Base-by-base conservation (phyloP, 2,329 filamentous ascomycete genomes). In the Coniochaeta pulveracea region DNA sequence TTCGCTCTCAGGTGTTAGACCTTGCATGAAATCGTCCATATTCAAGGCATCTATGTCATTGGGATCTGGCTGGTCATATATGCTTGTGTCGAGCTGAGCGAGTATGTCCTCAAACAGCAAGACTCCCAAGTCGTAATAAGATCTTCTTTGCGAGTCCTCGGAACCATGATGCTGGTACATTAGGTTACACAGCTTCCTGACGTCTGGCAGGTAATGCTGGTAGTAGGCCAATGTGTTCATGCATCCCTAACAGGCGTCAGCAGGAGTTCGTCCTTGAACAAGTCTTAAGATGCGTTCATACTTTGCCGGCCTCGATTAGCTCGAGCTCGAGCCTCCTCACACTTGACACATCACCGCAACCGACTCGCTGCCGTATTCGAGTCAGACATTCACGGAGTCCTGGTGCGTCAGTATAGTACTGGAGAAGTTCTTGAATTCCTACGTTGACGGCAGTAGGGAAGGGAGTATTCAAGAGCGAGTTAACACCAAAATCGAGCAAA, bases 281-380 rank as follows among this genome's bases (percentile, higher is more conserved):
- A 8, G 4, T 12, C 24, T 8, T 9, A 25, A 33, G 19, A 7
- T 25, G 3, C 19, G 5, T 10, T 26, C 56, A 45, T 44, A 70
- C 67, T 57, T 63, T 69, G 42, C 67, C 69, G 10, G 56, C 58
- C 34, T 64, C 56, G 33, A 72, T 55, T 4, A 72, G 44, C 37
- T 70, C 64, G 12, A 74, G 47, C 46, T 74, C 69, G 2, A 69
- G 48, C 28, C 58, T 59, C 10, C 69, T 59, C 12, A 61, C 51
- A 11, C 60, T 65, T 10, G 41, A 46, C 14, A 64, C 51, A 26
- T 45, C 47, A 7, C 57, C 57, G n/a, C 43, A 47, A 19, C 45
- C 46, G 32, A 64, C 47, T 10, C 50, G 54, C 24, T 52, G 48
- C 16, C 51, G 40, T 5, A 71, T 47, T 4, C 45, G 44, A 19